Base-by-base conservation (phyloP, 139 green algal species). In the Chlorella sp. region DNA sequence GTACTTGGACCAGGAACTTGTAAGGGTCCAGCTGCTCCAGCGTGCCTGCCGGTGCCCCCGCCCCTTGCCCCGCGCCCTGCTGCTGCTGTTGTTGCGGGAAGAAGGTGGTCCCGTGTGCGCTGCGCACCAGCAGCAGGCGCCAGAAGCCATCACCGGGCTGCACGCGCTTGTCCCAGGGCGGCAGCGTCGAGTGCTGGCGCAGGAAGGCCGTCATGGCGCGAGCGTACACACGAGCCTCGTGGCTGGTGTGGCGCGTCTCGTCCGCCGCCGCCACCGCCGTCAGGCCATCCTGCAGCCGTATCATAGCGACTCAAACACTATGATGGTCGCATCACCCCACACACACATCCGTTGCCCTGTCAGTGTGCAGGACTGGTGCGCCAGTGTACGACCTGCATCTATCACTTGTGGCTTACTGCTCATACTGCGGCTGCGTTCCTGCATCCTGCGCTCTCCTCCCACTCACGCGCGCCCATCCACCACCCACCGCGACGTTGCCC, bases 251-350 rank as follows among this genome's bases (percentile, higher is more conserved):
- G 60, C 74, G 81, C 27, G 71, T 77, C 26, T n/a, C 22, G 17
- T n/a, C 24, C 5, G 74, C 71, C 31, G 67, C 49, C 2, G 36
- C 74, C 26, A 87, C 77, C 3, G 23, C 24, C 3, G 59, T 78
- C 30, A 78, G 30, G 63, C 81, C 77, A 55, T 86, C 77, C 70
- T 83, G 74, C 3, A n/a, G n/a, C n/a, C n/a, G n/a, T n/a, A n/a
- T n/a, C n/a, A n/a, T n/a, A n/a, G n/a, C n/a, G n/a, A n/a, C n/a
- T n/a, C n/a, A n/a, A n/a, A n/a, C n/a, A n/a, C n/a, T n/a, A n/a
- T n/a, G n/a, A n/a, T n/a, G n/a, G n/a, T n/a, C n/a, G n/a, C n/a
- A n/a, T n/a, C n/a, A n/a, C n/a, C n/a, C n/a, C n/a, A n/a, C n/a
- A n/a, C n/a, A n/a, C n/a, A n/a, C n/a, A n/a, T n/a, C n/a, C n/a